These are phyloP conservation scores for Psilocybe subaeruginosa DNA, from an alignment of 768 basidiomycete genomes.

Conservation along the genomic window DNA sequence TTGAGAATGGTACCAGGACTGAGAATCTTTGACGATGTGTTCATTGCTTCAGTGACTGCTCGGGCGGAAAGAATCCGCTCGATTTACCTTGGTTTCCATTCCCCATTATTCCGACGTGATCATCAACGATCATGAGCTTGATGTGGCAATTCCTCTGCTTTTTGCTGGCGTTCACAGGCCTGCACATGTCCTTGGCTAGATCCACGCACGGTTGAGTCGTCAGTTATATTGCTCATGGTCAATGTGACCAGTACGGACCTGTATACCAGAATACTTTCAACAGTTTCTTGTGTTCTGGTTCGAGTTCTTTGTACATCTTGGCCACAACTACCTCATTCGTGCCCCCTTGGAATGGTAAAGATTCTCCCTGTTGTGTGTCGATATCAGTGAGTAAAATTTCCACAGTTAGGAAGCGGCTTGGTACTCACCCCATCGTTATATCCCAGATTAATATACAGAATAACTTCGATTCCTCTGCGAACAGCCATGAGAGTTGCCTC, in stretches of 20 bases:
- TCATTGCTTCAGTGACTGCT: background rate
- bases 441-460: slow-evolving; percentile 12
- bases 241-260: background rate
- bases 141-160: slow-evolving; percentile 16
- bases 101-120: slow-evolving; percentile 15
- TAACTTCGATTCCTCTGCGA: slow-evolving; percentile 12
- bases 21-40: slow-evolving; percentile 8
- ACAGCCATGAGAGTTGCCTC: slow-evolving; percentile 11
- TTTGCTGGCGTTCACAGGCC: slow-evolving; percentile 16
- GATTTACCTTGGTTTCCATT: slow-evolving; percentile 15
- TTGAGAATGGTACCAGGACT: slow-evolving; percentile 17
- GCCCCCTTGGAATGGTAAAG: slow-evolving; percentile 12
- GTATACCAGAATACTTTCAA: slow-evolving; percentile 13
- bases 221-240: background rate
- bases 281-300: slow-evolving; percentile 5
- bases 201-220: background rate
- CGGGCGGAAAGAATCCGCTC: background rate
- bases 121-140: slow-evolving; percentile 16
- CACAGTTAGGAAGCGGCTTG: background rate
- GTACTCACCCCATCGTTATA: slow-evolving; percentile 13
- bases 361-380: slow-evolving; percentile 3
- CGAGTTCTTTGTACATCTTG: slow-evolving; percentile 14
- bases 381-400: background rate
- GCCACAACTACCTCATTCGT: slow-evolving; percentile 15
- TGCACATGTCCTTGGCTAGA: slow-evolving; percentile 8